Conservation (phyloP, 257 asterid genomes). For the Solanum chilense region DNA sequence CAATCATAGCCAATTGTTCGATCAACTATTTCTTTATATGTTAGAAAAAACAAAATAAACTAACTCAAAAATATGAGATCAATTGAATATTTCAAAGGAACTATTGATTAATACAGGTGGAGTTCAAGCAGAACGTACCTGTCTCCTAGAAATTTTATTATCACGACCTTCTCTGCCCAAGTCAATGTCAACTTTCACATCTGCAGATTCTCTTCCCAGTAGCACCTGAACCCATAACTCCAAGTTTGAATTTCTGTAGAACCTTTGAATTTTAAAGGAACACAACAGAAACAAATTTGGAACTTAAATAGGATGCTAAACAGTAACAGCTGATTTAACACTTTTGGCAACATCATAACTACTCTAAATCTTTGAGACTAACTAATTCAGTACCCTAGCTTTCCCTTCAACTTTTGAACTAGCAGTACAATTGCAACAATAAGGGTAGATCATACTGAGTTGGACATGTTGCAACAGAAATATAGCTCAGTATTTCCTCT, state of each 20-base stretch:
- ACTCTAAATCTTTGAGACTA: background rate
- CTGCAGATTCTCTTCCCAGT: constrained; percentile 63
- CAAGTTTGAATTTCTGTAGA: background rate
- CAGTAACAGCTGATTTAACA: background rate
- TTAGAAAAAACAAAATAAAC: background rate
- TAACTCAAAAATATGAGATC: background rate
- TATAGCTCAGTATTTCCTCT: background rate
- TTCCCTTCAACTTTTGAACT: background rate
- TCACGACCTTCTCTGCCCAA: constrained; percentile 53
- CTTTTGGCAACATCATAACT: background rate
- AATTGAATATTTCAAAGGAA: background rate
- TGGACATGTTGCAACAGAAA: background rate
- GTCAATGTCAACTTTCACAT: constrained; percentile 62
- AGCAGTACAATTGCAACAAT: background rate
- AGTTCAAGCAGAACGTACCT: constrained; percentile 28
- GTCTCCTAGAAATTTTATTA: constrained; percentile 64
- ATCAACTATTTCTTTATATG: background rate
- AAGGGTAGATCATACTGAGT: background rate
- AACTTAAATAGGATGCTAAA: background rate
- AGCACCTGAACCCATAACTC: constrained; percentile 36
- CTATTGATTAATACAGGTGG: background rate
- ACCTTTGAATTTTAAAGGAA: background rate
- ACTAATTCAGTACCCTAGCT: background rate
- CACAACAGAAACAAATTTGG: background rate
- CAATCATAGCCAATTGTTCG: background rate